Evolutionary conservation across 805 yeast genomes (phyloP).

Genomic region (Metschnikowia amazonensis): DNA sequence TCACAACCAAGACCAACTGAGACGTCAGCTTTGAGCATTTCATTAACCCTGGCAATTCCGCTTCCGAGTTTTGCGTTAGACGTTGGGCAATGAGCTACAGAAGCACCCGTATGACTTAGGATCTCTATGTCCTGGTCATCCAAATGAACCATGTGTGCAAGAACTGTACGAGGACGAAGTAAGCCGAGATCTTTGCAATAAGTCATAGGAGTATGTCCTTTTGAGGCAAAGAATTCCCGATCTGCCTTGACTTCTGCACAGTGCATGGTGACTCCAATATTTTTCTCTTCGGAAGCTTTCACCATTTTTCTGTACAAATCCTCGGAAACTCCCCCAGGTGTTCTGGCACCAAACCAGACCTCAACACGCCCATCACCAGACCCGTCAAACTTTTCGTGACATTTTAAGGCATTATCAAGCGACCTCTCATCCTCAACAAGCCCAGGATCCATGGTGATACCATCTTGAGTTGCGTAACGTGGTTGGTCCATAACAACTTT

Average conservation of each 20-base stretch:
- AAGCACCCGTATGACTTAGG: slow-evolving; percentile 12
- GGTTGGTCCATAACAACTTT: slow-evolving; percentile 19
- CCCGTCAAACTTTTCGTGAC: slow-evolving; percentile 11
- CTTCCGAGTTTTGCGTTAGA: slow-evolving; percentile 21
- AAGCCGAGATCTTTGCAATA: slow-evolving; percentile 15
- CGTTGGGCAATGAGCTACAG: slow-evolving; percentile 19
- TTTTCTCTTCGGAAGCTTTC: slow-evolving; percentile 10
- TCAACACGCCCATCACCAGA: slow-evolving; percentile 15
- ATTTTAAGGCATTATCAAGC: slow-evolving; percentile 10
- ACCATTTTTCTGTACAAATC: slow-evolving; percentile 15
- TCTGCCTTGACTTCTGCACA: slow-evolving; percentile 17
- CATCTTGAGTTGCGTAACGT: slow-evolving; percentile 17
- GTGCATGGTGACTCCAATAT: slow-evolving; percentile 16
- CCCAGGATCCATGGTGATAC: slow-evolving; percentile 14
- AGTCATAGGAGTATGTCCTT: slow-evolving; percentile 17
- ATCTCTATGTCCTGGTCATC: slow-evolving; percentile 13
- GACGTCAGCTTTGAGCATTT: slow-evolving; percentile 14
- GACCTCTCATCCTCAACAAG: slow-evolving; percentile 14
- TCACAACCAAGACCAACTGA: slow-evolving; percentile 21
- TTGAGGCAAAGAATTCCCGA: slow-evolving; percentile 15
- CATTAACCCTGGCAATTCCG: slow-evolving; percentile 18
- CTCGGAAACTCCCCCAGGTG: slow-evolving; percentile 16
- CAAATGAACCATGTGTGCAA: slow-evolving; percentile 18
- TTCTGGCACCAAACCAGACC: slow-evolving; percentile 17
- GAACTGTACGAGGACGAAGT: slow-evolving; percentile 14